Evolutionary conservation across 805 yeast genomes (phyloP).

Genomic region (Kodamaea neixiangensis): DNA sequence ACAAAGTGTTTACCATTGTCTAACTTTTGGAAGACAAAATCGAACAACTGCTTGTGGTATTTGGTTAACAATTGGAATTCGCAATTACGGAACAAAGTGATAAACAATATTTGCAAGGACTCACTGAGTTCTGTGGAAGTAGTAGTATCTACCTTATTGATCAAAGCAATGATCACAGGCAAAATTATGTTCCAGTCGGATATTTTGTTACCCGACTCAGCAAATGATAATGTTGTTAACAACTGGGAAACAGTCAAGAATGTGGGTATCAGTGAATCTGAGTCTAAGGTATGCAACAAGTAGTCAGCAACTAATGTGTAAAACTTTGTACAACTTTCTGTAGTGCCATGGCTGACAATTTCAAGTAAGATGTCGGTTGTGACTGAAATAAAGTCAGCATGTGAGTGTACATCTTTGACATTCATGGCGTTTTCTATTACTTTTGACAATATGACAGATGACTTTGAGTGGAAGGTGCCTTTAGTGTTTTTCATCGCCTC

Average conservation of each 20-base stretch:
- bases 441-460: conserved; percentile 49
- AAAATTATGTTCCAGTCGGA: conserved; percentile 49
- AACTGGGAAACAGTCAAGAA: conserved; percentile 34
- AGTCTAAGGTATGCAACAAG: conserved; percentile 18
- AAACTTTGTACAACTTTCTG: conserved; percentile 47
- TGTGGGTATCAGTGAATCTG: conserved; percentile 1
- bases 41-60: conserved; percentile 46
- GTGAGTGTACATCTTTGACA: conserved; percentile 7
- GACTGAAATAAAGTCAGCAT: conserved; percentile 24
- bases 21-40: conserved; percentile 28
- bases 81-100: conserved; percentile 57
- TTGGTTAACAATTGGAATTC: conserved; percentile 49
- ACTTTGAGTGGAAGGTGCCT: conserved; percentile 73
- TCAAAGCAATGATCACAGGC: conserved; percentile 21
- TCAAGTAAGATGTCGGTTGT: conserved; percentile 59
- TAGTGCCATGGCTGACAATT: conserved; percentile 53
- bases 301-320: conserved; percentile 35
- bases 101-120: conserved; percentile 45
- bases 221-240: conserved; percentile 53
- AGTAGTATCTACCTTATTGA: conserved; percentile 18
- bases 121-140: conserved; percentile 19
- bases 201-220: conserved; percentile 71
- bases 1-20: conserved; percentile 37
- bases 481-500: conserved; percentile 76
- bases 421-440: conserved; percentile 37